Percentiles rank a stretch among this genome's conserved stretches.
These are phyloP conservation scores for Malassezia dermatis DNA, from an alignment of 1,284 basidiomycete species.

Conservation along the genomic window DNA sequence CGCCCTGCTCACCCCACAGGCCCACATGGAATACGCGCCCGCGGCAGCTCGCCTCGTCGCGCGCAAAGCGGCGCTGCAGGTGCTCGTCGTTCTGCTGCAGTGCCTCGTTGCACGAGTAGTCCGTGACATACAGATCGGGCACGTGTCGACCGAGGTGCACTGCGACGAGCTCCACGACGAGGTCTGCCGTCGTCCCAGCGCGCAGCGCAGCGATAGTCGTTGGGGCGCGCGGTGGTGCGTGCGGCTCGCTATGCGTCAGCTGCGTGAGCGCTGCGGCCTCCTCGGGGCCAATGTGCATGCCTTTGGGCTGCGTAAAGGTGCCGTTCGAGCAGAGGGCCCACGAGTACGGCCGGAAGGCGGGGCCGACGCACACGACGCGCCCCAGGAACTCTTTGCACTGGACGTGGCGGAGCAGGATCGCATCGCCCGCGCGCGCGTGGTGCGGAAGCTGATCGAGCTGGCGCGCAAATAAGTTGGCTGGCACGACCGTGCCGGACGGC, in stretches of 20 bases:
- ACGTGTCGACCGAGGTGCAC: slow-evolving; percentile 25
- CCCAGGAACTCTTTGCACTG: slow-evolving; percentile 10
- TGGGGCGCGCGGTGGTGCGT: slow-evolving; percentile 15
- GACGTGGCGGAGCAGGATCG: slow-evolving; percentile 11
- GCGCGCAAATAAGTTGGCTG: slow-evolving; percentile 13
- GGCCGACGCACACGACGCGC: slow-evolving; percentile 1
- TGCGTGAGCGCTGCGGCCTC: slow-evolving; percentile 11
- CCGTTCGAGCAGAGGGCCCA: slow-evolving; percentile 1
- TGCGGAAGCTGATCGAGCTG: slow-evolving; percentile 1
- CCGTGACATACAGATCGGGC: slow-evolving; percentile 37
- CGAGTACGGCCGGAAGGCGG: slow-evolving; percentile 1
- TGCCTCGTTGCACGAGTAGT: slow-evolving; percentile 28
- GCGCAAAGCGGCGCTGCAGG: not conserved
- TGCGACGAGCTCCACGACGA: slow-evolving; percentile 31
- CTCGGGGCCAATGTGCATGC: slow-evolving; percentile 1
- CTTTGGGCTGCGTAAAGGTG: not conserved
- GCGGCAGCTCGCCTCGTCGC: slow-evolving; percentile 15
- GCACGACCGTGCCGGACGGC: not conserved
- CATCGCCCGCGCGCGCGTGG: not conserved
- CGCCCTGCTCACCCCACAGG: slow-evolving; percentile 30
- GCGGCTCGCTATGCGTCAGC: slow-evolving; percentile 17
- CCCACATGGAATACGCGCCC: slow-evolving; percentile 33
- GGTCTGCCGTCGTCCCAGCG: slow-evolving; percentile 28
- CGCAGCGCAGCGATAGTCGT: slow-evolving; percentile 18
- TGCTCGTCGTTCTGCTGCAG: slow-evolving; percentile 21